Conservation (phyloP, 805 yeast genomes). For the Cyberlindnera japonica region DNA sequence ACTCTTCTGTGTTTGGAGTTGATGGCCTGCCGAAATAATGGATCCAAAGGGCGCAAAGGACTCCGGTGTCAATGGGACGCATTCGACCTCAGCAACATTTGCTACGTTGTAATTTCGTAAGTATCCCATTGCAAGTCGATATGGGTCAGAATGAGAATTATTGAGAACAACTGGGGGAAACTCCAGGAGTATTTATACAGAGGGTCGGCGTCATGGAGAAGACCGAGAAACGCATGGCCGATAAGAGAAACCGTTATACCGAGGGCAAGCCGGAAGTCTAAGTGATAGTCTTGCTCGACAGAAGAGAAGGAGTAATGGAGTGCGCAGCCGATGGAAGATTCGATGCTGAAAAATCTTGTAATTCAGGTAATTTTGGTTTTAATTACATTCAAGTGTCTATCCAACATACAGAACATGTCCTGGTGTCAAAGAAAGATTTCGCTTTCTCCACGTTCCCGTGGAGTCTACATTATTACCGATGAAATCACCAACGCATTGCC, state of each 20-base stretch:
- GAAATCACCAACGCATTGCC: constrained; percentile 57
- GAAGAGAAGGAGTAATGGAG: not conserved
- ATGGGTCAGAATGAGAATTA: not conserved
- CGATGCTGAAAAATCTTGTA: not conserved
- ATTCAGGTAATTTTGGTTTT: not conserved
- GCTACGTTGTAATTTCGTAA: constrained; percentile 36
- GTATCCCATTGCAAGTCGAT: constrained; percentile 15
- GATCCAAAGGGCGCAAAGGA: constrained; percentile 69
- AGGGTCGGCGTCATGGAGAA: constrained; percentile 1
- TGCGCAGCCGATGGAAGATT: not conserved
- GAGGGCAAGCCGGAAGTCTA: not conserved
- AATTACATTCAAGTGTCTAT: not conserved
- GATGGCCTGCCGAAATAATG: constrained; percentile 74
- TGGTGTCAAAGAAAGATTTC: constrained; percentile 63
- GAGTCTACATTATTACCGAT: constrained; percentile 68
- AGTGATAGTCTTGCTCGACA: not conserved
- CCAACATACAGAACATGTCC: constrained; percentile 7
- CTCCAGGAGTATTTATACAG: no score
- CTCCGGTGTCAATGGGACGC: constrained; percentile 61
- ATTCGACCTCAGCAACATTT: constrained; percentile 25
- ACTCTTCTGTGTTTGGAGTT: constrained; percentile 40
- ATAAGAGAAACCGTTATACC: no score
- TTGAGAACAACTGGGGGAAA: not conserved
- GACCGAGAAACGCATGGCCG: no score
- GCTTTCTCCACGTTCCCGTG: constrained; percentile 55